These are phyloP conservation scores for Gossypium rotundifolium DNA, from an alignment of 345 rosid species.

Conservation along the genomic window DNA sequence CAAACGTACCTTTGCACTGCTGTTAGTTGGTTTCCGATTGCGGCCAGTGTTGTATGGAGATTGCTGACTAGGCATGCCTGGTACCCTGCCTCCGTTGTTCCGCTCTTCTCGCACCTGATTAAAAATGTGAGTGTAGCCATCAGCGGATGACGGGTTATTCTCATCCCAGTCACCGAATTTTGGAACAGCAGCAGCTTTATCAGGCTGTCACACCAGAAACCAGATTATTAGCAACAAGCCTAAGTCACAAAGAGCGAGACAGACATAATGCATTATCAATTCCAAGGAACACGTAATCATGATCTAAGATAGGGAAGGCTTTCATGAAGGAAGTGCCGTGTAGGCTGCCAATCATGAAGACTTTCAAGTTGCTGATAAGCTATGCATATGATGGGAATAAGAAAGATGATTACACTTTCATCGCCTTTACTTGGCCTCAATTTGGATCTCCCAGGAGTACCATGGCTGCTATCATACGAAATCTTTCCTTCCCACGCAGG, in stretches of 20 bases:
- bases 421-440: conserved; percentile 51
- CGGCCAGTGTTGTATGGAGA: conserved; percentile 28
- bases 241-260: background rate
- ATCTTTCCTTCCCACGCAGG: conserved; percentile 58
- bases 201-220: conserved; percentile 40
- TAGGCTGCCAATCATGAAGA: background rate
- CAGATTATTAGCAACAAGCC: conserved; percentile 6
- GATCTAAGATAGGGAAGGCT: background rate
- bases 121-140: conserved; percentile 81
- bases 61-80: conserved; percentile 34
- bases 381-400: background rate
- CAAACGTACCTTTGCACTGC: conserved; percentile 44
- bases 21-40: conserved; percentile 15
- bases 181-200: conserved; percentile 71
- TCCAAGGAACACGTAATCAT: background rate
- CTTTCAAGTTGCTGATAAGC: background rate
- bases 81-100: conserved; percentile 37
- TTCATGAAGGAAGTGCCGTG: background rate
- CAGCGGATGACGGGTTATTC: conserved; percentile 74
- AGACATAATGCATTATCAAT: background rate
- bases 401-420: conserved; percentile 49
- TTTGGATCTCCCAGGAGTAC: conserved; percentile 57
- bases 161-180: conserved; percentile 93
- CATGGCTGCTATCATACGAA: conserved; percentile 47
- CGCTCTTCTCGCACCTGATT: conserved; percentile 76